Evolutionary conservation across 495 filamentous ascomycete genomes (phyloP).

Genomic region (Neurospora discreta): DNA sequence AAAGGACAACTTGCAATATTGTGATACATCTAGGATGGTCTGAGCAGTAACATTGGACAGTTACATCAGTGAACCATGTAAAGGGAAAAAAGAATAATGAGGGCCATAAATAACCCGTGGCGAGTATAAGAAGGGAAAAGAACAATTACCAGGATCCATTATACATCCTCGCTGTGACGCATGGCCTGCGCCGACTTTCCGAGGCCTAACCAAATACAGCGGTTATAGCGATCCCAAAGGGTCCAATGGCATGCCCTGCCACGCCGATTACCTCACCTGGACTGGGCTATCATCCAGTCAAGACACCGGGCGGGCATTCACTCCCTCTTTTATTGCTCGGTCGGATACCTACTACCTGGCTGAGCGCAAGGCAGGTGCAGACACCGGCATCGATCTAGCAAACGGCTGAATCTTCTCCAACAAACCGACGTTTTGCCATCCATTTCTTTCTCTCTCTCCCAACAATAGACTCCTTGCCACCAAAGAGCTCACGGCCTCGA

Average conservation of each 20-base stretch:
- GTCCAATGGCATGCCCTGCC: background rate
- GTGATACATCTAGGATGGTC: background rate
- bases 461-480: background rate
- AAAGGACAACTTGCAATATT: background rate
- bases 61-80: background rate
- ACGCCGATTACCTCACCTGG: background rate
- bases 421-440: background rate
- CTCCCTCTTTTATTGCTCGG: background rate
- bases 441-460: background rate
- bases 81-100: background rate
- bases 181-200: background rate
- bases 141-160: background rate
- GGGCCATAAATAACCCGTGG: background rate
- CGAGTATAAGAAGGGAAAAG: background rate
- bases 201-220: background rate
- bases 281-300: background rate
- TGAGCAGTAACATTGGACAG: too few species aligned
- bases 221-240: background rate
- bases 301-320: background rate
- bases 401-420: background rate
- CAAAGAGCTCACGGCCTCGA: background rate
- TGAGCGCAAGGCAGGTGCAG: background rate
- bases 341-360: background rate
- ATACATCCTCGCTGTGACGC: background rate
- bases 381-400: background rate